A percentile compares a stretch with the other conserved stretches of the same genome.
These are phyloP conservation scores for Cryphonectria radicalis DNA, from an alignment of 2,329 filamentous ascomycete species.

Conservation along the genomic window DNA sequence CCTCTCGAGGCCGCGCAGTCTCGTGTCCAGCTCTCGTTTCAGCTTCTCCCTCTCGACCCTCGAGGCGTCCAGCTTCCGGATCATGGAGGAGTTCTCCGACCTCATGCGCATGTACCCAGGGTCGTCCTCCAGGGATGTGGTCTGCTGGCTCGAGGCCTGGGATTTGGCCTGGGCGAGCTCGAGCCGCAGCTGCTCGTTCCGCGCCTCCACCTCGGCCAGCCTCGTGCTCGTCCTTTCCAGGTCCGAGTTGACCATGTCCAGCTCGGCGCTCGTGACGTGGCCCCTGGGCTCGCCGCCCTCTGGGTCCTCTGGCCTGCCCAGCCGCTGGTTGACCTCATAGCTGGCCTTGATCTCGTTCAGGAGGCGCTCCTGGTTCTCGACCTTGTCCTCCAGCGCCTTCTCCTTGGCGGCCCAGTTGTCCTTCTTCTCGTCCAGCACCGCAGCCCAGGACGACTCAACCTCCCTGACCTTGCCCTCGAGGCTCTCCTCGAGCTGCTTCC, in stretches of 20 bases:
- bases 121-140: conserved; percentile 78
- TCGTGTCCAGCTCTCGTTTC: conserved; percentile 75
- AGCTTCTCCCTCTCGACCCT: conserved; percentile 83
- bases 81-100: conserved; percentile 89
- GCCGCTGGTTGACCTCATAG: conserved; percentile 92
- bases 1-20: conserved; percentile 77
- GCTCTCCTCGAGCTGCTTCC: conserved; percentile 75
- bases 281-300: conserved; percentile 58
- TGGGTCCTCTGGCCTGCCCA: conserved; percentile 68
- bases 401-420: conserved; percentile 97
- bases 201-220: conserved; percentile 86
- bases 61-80: conserved; percentile 84
- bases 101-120: conserved; percentile 84
- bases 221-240: conserved; percentile 86
- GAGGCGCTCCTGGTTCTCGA: conserved; percentile 90
- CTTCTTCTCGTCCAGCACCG: conserved; percentile 88
- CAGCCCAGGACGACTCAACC: conserved; percentile 86
- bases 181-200: conserved; percentile 90
- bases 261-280: conserved; percentile 81
- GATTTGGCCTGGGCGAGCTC: conserved; percentile 90
- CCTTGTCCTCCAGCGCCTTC: conserved; percentile 83
- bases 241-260: conserved; percentile 92
- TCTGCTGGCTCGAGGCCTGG: conserved; percentile 64
- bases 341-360: conserved; percentile 95
- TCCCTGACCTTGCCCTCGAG: conserved; percentile 84